Evolutionary conservation across 2,329 filamentous ascomycete species (phyloP).

Genomic region (Aspergillus fumigatus): DNA sequence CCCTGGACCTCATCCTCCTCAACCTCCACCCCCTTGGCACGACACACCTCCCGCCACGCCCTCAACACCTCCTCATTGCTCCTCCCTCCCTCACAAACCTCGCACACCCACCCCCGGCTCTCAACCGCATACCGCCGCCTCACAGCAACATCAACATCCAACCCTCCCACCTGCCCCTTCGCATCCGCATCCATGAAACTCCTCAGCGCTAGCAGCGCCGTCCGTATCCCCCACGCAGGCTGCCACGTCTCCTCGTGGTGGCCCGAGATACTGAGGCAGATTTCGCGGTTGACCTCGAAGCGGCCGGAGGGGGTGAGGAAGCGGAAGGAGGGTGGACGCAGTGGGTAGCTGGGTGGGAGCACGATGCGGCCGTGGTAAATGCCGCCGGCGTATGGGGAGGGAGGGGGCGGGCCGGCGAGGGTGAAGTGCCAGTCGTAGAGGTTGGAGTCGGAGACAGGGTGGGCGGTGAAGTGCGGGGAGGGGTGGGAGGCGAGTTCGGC

Average conservation of each 20-base stretch:
- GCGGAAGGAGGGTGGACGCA: constrained; percentile 90
- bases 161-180: constrained; percentile 81
- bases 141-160: constrained; percentile 68
- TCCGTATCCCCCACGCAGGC: constrained; percentile 93
- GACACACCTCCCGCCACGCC: constrained; percentile 61
- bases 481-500: constrained; percentile 75
- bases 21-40: constrained; percentile 26
- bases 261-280: constrained; percentile 87
- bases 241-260: constrained; percentile 99
- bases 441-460: constrained; percentile 74
- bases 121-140: constrained; percentile 65
- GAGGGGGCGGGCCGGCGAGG: constrained; percentile 75
- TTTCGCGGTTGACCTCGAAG: constrained; percentile 95
- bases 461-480: constrained; percentile 78
- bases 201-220: constrained; percentile 72
- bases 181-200: constrained; percentile 92
- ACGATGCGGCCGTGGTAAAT: constrained; percentile 96
- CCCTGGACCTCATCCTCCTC: neutral
- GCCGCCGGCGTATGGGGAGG: constrained; percentile 71
- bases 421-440: constrained; percentile 99
- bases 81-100: constrained; percentile 57
- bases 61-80: constrained; percentile 69
- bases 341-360: constrained; percentile 81
- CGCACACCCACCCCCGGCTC: constrained; percentile 64
- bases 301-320: constrained; percentile 88